These are phyloP conservation scores for Boletus edulis DNA, from an alignment of 768 basidiomycete species.

Conservation along the genomic window DNA sequence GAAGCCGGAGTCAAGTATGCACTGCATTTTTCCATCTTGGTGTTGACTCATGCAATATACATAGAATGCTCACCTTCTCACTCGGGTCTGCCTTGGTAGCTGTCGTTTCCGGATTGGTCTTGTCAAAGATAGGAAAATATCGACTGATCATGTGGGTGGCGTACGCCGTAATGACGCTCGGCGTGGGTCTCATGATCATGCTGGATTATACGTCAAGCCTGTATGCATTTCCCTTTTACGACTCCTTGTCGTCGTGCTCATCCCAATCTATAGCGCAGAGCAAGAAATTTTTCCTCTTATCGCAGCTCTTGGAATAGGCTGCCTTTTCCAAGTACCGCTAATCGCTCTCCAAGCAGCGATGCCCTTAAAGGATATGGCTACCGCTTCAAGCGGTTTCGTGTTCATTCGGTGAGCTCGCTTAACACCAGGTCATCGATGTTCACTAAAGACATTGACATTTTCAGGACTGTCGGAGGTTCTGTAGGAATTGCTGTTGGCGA, in stretches of 20 bases:
- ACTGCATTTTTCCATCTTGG: background rate
- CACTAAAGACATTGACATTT: slow-evolving; percentile 4
- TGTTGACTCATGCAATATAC: background rate
- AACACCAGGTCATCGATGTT: background rate
- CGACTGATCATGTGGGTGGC: slow-evolving; percentile 61
- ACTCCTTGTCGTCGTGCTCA: slow-evolving; percentile 2
- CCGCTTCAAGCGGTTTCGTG: slow-evolving; percentile 66
- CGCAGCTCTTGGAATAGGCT: slow-evolving; percentile 63
- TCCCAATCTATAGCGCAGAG: slow-evolving; percentile 42
- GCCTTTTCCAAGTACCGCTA: slow-evolving; percentile 64
- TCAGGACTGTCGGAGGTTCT: slow-evolving; percentile 70
- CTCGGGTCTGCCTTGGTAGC: slow-evolving; percentile 56
- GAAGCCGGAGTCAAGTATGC: slow-evolving; percentile 61
- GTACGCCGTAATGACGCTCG: slow-evolving; percentile 56
- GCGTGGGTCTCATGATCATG: slow-evolving; percentile 74
- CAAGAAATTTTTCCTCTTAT: slow-evolving; percentile 66
- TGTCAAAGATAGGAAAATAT: slow-evolving; percentile 59
- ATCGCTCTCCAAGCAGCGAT: slow-evolving; percentile 82
- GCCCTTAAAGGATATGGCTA: slow-evolving; percentile 86
- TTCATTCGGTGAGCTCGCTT: slow-evolving; percentile 54
- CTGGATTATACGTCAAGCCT: slow-evolving; percentile 52
- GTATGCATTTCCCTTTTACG: background rate
- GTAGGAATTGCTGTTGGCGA: slow-evolving; percentile 74
- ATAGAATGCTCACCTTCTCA: slow-evolving; percentile 74
- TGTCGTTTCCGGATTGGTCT: slow-evolving; percentile 52